A percentile compares a stretch with the other conserved stretches of the same genome.
Conservation (phyloP, 2,329 filamentous ascomycete genomes). For the Cladosporium sp. region DNA sequence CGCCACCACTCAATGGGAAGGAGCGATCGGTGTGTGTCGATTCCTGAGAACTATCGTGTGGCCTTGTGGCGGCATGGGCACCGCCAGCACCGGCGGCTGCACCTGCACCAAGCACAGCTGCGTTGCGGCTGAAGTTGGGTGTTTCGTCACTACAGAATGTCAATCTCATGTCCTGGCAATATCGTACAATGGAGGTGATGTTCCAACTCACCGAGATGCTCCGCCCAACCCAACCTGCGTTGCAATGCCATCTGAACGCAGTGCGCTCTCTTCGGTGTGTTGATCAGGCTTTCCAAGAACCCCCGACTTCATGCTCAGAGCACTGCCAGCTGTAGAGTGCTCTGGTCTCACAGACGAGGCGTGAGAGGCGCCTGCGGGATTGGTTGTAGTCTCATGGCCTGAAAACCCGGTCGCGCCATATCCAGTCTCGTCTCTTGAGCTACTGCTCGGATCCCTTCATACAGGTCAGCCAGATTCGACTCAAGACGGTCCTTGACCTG, state of each 20-base stretch:
- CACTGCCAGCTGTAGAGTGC: conserved; percentile 27
- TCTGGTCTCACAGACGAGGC: background rate
- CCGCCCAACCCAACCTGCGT: background rate
- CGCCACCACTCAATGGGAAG: conserved; percentile 25
- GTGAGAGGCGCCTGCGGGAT: background rate
- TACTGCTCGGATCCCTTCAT: conserved; percentile 21
- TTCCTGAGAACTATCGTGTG: conserved; percentile 24
- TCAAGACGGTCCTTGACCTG: background rate
- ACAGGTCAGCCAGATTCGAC: background rate
- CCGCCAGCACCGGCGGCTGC: conserved; percentile 31
- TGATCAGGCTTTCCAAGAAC: conserved; percentile 35
- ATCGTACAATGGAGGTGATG: background rate
- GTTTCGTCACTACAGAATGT: background rate
- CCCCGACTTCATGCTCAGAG: conserved; percentile 44
- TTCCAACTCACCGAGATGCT: background rate
- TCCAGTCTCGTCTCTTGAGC: conserved; percentile 23
- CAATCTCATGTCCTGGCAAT: background rate
- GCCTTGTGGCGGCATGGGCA: conserved; percentile 19
- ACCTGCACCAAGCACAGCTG: conserved; percentile 29
- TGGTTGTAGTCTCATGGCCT: background rate
- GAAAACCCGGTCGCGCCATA: conserved; percentile 17
- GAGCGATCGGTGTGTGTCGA: conserved; percentile 31
- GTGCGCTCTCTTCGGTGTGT: conserved; percentile 2
- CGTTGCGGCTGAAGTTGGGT: conserved; percentile 19
- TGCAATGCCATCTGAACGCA: conserved; percentile 1